Evolutionary conservation across 768 basidiomycete genomes (phyloP), one percentile per base, ranked within the genome.

Genomic region (Amanita phalloides): DNA sequence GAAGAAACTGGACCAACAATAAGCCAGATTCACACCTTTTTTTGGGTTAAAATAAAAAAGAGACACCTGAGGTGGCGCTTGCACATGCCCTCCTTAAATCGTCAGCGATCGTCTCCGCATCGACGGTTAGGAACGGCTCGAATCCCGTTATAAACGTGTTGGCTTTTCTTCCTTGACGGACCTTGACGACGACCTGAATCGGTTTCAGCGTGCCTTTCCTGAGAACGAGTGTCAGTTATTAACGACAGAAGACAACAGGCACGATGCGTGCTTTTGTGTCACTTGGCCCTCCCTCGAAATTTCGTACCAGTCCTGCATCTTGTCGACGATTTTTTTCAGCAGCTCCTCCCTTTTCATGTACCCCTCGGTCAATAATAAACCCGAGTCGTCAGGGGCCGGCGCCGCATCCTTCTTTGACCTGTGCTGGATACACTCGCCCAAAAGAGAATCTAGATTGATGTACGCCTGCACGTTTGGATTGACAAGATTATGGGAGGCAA

Each of bases 241-340:
- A 30, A 25, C n/a, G 2, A 25, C 45, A 35, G 47, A 17, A 21
- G 25, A 14, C 23, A 53, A 26, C 23, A 46, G 39, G 10, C 51
- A 23, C n/a, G 25, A 32, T 10, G 62, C 82, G 7, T 48, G 87
- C 88, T 80, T 87, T 51, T 71, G 61, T 1, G 83, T 63, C 0
- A 68, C 58, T n/a, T 85, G 82, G 38, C 71, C 73, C 1, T 49
- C 79, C 79, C 4, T 76, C 77, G 1, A 66, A 71, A 90, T 66
- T 61, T 82, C 79, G 56, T 90, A 74, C 86, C 86, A 92, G 23
- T 62, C 62, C 61, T 91, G 88, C 90, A 92, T 91, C 53, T 74
- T 75, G 3, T 75, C 68, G 13, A 76, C 56, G 14, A 92, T 61
- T 23, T 68, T 71, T 55, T 71, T 73, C 4, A 73, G 62, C 9